These are phyloP conservation scores for Solanum chilense DNA, from an alignment of 257 asterid species.

Conservation along the genomic window DNA sequence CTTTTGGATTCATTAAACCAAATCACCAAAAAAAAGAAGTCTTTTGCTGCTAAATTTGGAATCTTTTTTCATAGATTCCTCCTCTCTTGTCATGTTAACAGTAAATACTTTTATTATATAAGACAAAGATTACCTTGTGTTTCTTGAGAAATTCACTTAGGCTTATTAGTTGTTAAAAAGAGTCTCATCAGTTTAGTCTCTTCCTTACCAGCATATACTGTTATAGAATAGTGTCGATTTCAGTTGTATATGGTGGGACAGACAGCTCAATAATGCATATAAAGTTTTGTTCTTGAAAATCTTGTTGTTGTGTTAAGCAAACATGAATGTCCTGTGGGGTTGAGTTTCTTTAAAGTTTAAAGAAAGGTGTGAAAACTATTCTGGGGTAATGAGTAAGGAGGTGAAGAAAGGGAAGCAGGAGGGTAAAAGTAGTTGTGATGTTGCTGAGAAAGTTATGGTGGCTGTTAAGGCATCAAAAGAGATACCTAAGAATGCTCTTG, in stretches of 20 bases:
- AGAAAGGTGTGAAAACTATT: too few species aligned
- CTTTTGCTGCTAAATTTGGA: constrained; percentile 31
- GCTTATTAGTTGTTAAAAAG: constrained; percentile 14
- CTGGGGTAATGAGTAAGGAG: constrained; percentile 61
- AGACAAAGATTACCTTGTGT: not conserved
- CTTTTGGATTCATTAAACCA: constrained; percentile 16
- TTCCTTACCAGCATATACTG: not conserved
- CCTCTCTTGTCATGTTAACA: constrained; percentile 1
- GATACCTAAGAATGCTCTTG: constrained; percentile 79
- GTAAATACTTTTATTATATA: not conserved
- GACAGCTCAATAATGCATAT: constrained; percentile 26
- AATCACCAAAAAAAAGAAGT: constrained; percentile 18
- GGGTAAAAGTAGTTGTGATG: constrained; percentile 32
- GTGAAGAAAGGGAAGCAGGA: constrained; percentile 41
- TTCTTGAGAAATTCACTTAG: not conserved
- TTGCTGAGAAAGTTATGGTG: constrained; percentile 77
- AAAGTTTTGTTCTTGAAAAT: constrained; percentile 5
- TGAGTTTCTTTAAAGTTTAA: not conserved
- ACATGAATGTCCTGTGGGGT: constrained; percentile 1
- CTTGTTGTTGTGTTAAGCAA: constrained; percentile 23
- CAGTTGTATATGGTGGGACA: constrained; percentile 33
- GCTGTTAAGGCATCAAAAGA: constrained; percentile 94
- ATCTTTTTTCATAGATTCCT: constrained; percentile 18
- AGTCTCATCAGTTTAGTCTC: constrained; percentile 13
- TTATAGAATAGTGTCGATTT: constrained; percentile 17